Evolutionary conservation across 352 stramenopile species (phyloP).

Genomic region (Globisporangium polare): DNA sequence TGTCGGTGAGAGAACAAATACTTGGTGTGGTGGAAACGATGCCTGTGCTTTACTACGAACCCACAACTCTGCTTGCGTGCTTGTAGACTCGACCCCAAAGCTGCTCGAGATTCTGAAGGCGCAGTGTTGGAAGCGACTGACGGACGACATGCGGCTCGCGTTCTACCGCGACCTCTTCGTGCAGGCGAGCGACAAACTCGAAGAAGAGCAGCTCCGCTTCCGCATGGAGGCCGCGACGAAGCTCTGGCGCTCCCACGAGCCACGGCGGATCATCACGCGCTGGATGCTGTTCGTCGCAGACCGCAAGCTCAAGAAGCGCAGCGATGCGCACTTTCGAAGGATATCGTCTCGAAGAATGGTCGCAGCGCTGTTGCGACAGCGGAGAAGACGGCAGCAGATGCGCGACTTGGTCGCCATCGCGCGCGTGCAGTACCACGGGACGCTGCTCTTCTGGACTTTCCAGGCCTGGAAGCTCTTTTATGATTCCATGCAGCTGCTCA

Average conservation of each 20-base stretch:
- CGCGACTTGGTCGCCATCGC: conserved; percentile 17
- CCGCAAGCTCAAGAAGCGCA: conserved; percentile 23
- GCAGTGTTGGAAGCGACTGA: conserved; percentile 49
- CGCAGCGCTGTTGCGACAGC: conserved; percentile 19
- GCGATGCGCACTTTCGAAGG: conserved; percentile 27
- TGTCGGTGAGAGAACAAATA: conserved; percentile 14
- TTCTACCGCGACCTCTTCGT: conserved; percentile 52
- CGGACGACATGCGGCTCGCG: conserved; percentile 49
- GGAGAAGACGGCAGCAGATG: conserved; percentile 23
- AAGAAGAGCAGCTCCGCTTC: conserved; percentile 29
- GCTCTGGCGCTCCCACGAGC: conserved; percentile 46
- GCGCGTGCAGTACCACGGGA: conserved; percentile 12
- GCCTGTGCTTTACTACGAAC: neutral
- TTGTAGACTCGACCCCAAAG: conserved; percentile 6
- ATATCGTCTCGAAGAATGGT: conserved; percentile 25
- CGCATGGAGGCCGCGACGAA: conserved; percentile 29
- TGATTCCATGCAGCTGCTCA: conserved; percentile 41
- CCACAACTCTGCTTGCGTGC: too few species aligned
- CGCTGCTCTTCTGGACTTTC: conserved; percentile 31
- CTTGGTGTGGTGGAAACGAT: neutral
- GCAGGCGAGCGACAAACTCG: conserved; percentile 32
- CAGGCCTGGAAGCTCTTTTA: conserved; percentile 36
- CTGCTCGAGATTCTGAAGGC: conserved; percentile 27
- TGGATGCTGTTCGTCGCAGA: conserved; percentile 47
- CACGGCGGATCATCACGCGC: conserved; percentile 30